Conservation (phyloP, 1,284 basidiomycete species). For the Afroboletus lepidellus region DNA sequence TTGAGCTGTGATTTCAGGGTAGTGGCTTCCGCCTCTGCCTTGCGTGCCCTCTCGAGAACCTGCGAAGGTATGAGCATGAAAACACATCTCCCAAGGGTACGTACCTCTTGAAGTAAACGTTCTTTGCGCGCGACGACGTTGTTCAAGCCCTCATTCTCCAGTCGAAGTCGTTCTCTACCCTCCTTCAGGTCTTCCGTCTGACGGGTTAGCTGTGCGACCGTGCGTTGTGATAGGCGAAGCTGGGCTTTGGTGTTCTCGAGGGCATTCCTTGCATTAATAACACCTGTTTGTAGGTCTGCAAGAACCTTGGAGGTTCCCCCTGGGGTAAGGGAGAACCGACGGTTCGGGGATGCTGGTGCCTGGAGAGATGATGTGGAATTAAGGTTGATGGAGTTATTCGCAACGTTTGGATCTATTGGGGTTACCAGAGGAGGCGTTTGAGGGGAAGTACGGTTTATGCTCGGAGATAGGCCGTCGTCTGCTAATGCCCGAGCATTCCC, state of each 20-base stretch:
- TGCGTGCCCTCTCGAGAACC: conserved; percentile 79
- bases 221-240: conserved; percentile 72
- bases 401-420: conserved; percentile 33
- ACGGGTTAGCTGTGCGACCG: conserved; percentile 75
- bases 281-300: conserved; percentile 78
- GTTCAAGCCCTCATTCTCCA: conserved; percentile 84
- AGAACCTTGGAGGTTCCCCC: conserved; percentile 80
- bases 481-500: conserved; percentile 79
- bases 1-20: conserved; percentile 69
- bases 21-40: conserved; percentile 73
- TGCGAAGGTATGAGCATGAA: conserved; percentile 27
- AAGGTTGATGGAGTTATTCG: conserved; percentile 17
- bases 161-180: conserved; percentile 70
- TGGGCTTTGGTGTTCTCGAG: conserved; percentile 82
- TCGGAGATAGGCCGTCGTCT: conserved; percentile 56
- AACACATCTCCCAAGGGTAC: conserved; percentile 15
- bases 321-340: conserved; percentile 63
- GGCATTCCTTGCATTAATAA: conserved; percentile 74
- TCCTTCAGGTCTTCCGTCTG: conserved; percentile 86
- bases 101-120: conserved; percentile 75
- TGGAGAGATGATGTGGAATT: conserved; percentile 30
- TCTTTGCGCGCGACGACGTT: conserved; percentile 86
- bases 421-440: conserved; percentile 27
- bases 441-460: conserved; percentile 31
- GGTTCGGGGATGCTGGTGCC: conserved; percentile 46